Evolutionary conservation across 345 rosid species (phyloP).

Genomic region (Citrus hindsii): DNA sequence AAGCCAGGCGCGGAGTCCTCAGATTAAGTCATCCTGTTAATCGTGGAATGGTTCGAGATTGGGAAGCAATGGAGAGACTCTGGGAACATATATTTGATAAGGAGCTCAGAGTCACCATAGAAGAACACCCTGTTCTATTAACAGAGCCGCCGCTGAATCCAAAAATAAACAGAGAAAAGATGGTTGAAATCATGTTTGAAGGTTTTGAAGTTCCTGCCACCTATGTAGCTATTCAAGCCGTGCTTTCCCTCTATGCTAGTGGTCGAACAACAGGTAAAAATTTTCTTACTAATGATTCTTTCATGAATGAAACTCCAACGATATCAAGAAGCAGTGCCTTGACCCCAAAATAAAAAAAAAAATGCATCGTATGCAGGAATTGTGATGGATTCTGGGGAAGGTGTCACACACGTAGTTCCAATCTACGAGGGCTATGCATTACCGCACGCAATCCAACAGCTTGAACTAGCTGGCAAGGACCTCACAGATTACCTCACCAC

Average conservation of each 20-base stretch:
- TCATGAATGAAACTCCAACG: too few relatives aligned
- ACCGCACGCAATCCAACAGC: slow-evolving; percentile 22
- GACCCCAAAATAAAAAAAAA: too few relatives aligned
- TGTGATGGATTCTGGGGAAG: slow-evolving; percentile 27
- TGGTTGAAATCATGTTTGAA: slow-evolving; percentile 29
- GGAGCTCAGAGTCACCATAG: slow-evolving; percentile 18
- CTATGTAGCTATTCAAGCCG: slow-evolving; percentile 25
- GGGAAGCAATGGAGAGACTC: slow-evolving; percentile 30
- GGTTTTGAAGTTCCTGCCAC: slow-evolving; percentile 23
- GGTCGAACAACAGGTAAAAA: slow-evolving; percentile 22
- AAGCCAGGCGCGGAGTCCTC: slow-evolving; percentile 21
- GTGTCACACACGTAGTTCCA: slow-evolving; percentile 25
- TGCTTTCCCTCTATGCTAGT: slow-evolving; percentile 24
- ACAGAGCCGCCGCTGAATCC: slow-evolving; percentile 32
- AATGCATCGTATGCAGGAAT: slow-evolving; percentile 1
- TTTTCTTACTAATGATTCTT: too few relatives aligned
- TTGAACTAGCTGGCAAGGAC: slow-evolving; percentile 26
- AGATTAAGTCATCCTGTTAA: slow-evolving; percentile 18
- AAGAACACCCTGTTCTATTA: slow-evolving; percentile 30
- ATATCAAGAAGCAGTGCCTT: too few relatives aligned
- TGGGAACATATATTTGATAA: slow-evolving; percentile 22
- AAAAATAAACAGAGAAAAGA: slow-evolving; percentile 27
- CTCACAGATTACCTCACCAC: slow-evolving; percentile 15
- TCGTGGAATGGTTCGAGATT: slow-evolving; percentile 21
- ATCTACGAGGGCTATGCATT: slow-evolving; percentile 28